Percentiles rank a stretch among this genome's conserved stretches.
Evolutionary conservation across 2,329 filamentous ascomycete genomes (phyloP).

Genomic region (Mariannaea sp.): DNA sequence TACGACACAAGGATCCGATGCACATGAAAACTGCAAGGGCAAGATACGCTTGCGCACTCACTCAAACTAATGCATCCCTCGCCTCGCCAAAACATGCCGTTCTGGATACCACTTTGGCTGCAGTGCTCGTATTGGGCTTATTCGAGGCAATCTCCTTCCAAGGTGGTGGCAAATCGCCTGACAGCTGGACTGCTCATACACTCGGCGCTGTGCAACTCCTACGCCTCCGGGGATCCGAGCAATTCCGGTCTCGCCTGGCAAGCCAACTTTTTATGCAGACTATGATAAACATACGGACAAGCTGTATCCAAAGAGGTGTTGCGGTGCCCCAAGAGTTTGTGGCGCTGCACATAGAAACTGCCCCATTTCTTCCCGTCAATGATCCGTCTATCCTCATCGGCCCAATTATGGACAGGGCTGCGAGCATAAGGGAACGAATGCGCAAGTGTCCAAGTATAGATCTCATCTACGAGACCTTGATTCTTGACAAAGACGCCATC

Average conservation of each 20-base stretch:
- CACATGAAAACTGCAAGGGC: slow-evolving; percentile 27
- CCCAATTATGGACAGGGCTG: slow-evolving; percentile 26
- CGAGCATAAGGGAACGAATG: slow-evolving; percentile 22
- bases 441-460: background rate
- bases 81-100: slow-evolving; percentile 25
- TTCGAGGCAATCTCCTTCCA: slow-evolving; percentile 38
- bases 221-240: slow-evolving; percentile 29
- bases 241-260: slow-evolving; percentile 28
- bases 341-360: slow-evolving; percentile 19
- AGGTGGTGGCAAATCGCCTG: slow-evolving; percentile 28
- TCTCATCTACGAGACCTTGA: slow-evolving; percentile 26
- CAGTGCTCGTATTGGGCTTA: slow-evolving; percentile 36
- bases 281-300: slow-evolving; percentile 36
- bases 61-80: slow-evolving; percentile 24
- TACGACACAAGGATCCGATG: slow-evolving; percentile 12
- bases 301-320: slow-evolving; percentile 32
- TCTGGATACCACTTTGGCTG: slow-evolving; percentile 34
- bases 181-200: slow-evolving; percentile 36
- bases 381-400: slow-evolving; percentile 23
- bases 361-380: slow-evolving; percentile 14
- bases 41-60: slow-evolving; percentile 30
- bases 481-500: slow-evolving; percentile 24
- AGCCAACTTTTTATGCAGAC: slow-evolving; percentile 33
- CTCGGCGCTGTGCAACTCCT: slow-evolving; percentile 36
- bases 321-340: slow-evolving; percentile 30